Conservation (phyloP, 371 early-diverging fungal genomes). For the Parasitella parasitica region DNA sequence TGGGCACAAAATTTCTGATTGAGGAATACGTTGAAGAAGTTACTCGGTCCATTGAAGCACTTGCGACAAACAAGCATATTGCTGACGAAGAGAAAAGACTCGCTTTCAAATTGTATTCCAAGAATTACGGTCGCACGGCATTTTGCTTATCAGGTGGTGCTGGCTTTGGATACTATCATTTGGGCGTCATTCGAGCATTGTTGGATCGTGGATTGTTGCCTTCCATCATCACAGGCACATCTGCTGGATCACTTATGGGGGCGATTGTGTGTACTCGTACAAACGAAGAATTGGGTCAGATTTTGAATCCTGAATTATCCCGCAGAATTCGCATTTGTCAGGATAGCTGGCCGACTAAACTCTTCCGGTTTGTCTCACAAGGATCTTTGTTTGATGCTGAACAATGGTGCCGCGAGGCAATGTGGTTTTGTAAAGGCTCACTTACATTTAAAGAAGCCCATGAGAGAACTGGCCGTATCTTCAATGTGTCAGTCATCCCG, state of each 20-base stretch:
- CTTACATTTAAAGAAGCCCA: conserved; percentile 91
- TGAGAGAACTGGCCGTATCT: conserved; percentile 81
- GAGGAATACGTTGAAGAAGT: conserved; percentile 83
- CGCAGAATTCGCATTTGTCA: conserved; percentile 62
- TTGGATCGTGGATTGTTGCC: conserved; percentile 78
- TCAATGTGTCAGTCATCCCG: conserved; percentile 85
- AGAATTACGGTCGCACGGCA: conserved; percentile 86
- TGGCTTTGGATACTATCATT: conserved; percentile 81
- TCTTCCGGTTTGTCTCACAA: conserved; percentile 31
- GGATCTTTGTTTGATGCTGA: conserved; percentile 72
- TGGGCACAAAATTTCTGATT: conserved; percentile 78
- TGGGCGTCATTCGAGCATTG: conserved; percentile 77
- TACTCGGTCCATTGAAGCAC: conserved; percentile 59
- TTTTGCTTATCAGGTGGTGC: conserved; percentile 91
- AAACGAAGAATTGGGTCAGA: conserved; percentile 72
- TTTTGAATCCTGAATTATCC: conserved; percentile 64
- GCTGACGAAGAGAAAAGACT: conserved; percentile 61
- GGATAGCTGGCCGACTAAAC: conserved; percentile 46
- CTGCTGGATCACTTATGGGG: conserved; percentile 80
- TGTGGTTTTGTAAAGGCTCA: conserved; percentile 80
- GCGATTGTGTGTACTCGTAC: conserved; percentile 78
- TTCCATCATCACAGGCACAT: conserved; percentile 84
- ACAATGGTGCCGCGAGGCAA: conserved; percentile 68
- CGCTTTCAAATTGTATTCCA: conserved; percentile 73
- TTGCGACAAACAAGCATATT: conserved; percentile 53